Evolutionary conservation across 768 basidiomycete species (phyloP), one percentile per base, ranked within the genome.

Genomic region (Tephrocybe rancida): DNA sequence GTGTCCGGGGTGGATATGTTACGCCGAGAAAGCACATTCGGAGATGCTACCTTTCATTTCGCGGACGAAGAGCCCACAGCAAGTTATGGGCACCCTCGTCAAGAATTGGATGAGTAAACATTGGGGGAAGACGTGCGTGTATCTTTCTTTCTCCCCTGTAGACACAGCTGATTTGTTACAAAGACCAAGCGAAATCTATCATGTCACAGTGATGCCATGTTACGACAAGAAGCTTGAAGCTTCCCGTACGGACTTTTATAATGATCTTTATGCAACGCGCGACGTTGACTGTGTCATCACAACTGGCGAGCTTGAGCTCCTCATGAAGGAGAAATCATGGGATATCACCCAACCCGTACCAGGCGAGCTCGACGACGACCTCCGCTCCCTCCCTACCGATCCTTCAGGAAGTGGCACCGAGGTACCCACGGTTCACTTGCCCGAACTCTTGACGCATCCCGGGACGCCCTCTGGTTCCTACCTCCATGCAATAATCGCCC

Each of bases 181-280:
- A 51, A 95, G 92, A 34, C 93, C 94, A 0, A 77, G 91, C 63
- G 79, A 92, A 61, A 83, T 99, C 41, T 99, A 98, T 66, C 97
- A 99, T 64, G 94, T 98, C 48, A 82, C 93, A 0, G 95, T 98
- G 46, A 98, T 98, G 95, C 96, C 97, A 0, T 99, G 97, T 70
- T 98, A 98, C 71, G 97, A 99, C 80, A 98, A 98, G 74, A 99
- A 99, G 67, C 85, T 99, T 14, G 97, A 99, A 71, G 97, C 97
- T 0, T 98, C 95, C 8, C 82, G 97, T 24, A 83, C 86, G 43
- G 95, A 99, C 65, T 99, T 98, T 66, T 93, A 92, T 66, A 85
- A 87, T 56, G 86, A 88, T 7, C 60, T 82, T 1, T 88, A 92
- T 69, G 78, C 87, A 34, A 94, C 93, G 9, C 79, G 95, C 50